Evolutionary conservation across 352 stramenopile species (phyloP).

Genomic region (Phytopythium cucurbitacearum): DNA sequence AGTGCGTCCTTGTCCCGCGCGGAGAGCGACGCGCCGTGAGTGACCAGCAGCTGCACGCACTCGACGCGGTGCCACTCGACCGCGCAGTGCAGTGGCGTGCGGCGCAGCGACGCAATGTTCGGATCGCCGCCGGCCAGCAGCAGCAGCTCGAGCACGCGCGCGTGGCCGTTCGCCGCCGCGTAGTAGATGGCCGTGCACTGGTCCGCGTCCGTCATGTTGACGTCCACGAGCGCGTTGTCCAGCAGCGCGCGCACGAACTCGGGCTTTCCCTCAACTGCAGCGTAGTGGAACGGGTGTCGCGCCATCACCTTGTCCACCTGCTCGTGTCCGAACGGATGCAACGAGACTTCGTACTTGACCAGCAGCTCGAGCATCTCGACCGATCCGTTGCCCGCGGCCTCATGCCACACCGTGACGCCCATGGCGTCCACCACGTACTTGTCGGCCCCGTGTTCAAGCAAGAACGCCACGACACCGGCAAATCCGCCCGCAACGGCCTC

Average conservation of each 20-base stretch:
- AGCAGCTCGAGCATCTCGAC: constrained; percentile 61
- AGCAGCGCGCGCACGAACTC: constrained; percentile 56
- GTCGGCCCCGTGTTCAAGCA: constrained; percentile 57
- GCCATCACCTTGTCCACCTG: constrained; percentile 77
- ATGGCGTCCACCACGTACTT: constrained; percentile 69
- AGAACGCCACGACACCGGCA: constrained; percentile 31
- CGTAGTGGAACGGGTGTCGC: constrained; percentile 80
- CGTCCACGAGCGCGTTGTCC: constrained; percentile 46
- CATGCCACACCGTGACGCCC: constrained; percentile 79
- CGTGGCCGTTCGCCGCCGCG: constrained; percentile 61
- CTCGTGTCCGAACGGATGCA: constrained; percentile 31
- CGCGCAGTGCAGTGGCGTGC: constrained; percentile 68
- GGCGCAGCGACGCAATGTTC: constrained; percentile 55
- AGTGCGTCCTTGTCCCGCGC: constrained; percentile 35
- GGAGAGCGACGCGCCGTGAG: constrained; percentile 24
- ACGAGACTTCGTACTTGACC: constrained; percentile 36
- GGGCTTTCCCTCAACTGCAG: constrained; percentile 60
- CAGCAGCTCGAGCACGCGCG: constrained; percentile 43
- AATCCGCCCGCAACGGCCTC: constrained; percentile 61
- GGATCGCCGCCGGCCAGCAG: constrained; percentile 39
- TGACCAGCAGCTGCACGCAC: constrained; percentile 51
- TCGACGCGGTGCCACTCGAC: constrained; percentile 66
- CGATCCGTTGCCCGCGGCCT: constrained; percentile 58
- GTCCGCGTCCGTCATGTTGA: constrained; percentile 62
- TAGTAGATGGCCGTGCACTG: constrained; percentile 73